A percentile compares a stretch with the other conserved stretches of the same genome.
Conservation (phyloP, 176 grass and related monocot genomes). For the Oryza glumipatula region DNA sequence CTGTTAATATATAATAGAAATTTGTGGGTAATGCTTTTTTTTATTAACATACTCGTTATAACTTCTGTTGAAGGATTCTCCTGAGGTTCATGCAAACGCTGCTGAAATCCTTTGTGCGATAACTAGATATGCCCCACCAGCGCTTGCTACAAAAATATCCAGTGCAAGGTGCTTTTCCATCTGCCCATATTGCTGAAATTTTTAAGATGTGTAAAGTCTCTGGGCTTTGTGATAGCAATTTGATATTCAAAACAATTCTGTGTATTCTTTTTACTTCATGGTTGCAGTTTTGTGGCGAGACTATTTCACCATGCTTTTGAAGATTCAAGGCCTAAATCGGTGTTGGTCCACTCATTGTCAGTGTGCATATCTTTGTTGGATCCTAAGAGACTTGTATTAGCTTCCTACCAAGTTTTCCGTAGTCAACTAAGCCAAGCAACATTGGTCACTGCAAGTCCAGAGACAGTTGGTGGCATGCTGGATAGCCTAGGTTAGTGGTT, state of each 20-base stretch:
- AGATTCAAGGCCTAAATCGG: constrained; percentile 87
- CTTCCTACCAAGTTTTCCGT: constrained; percentile 84
- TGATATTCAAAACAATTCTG: constrained; percentile 39
- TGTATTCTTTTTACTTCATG: constrained; percentile 34
- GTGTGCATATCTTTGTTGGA: constrained; percentile 97
- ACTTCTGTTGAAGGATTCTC: constrained; percentile 65
- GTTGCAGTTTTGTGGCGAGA: constrained; percentile 85
- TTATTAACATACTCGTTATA: not conserved
- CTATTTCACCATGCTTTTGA: constrained; percentile 86
- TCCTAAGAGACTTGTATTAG: constrained; percentile 84
- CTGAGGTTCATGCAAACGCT: constrained; percentile 97
- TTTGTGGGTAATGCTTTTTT: constrained; percentile 1
- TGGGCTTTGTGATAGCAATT: constrained; percentile 5
- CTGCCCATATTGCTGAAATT: constrained; percentile 18
- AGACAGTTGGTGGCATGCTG: constrained; percentile 92
- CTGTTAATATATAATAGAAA: not conserved
- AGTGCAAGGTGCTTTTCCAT: constrained; percentile 65
- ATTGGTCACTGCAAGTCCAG: constrained; percentile 84
- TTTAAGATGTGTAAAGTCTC: constrained; percentile 2
- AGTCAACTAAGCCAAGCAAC: constrained; percentile 79
- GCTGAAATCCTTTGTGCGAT: constrained; percentile 93
- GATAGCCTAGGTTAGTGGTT: constrained; percentile 71
- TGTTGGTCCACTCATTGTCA: constrained; percentile 85
- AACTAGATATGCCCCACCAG: constrained; percentile 88
- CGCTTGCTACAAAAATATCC: constrained; percentile 86